Percentiles rank a stretch among this genome's conserved stretches.
phyloP scores from a whole-genome alignment of 1,284 basidiomycete species.

The Schizophyllum commune region DNA sequence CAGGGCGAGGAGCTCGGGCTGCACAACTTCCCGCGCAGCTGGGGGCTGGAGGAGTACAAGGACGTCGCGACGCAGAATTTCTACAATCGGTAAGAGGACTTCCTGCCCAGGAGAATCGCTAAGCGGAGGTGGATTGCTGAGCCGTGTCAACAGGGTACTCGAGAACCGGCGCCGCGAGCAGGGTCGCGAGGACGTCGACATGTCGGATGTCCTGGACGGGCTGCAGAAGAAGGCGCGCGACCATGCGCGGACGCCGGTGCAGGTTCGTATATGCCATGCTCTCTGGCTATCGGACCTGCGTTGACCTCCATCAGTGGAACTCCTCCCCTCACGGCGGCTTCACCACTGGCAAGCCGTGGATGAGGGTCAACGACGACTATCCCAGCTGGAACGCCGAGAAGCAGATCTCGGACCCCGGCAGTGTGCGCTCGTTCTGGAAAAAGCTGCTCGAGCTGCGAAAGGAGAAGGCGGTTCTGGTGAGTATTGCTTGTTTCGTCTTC shows the following conservation, averaged over 20 bases:
- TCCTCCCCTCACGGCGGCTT: conserved; percentile 53
- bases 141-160: no score
- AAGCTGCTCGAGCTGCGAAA: conserved; percentile 46
- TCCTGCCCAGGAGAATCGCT: conserved; percentile 22
- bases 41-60: conserved; percentile 69
- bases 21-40: conserved; percentile 57
- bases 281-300: background rate
- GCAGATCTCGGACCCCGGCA: conserved; percentile 39
- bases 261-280: conserved; percentile 26
- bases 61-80: conserved; percentile 55
- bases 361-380: conserved; percentile 70
- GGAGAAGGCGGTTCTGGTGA: conserved; percentile 43
- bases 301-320: conserved; percentile 44
- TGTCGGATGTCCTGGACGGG: conserved; percentile 47
- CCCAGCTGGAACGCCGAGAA: conserved; percentile 49
- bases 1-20: conserved; percentile 71
- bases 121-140: no score
- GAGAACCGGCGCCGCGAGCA: conserved; percentile 27
- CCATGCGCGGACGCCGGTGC: conserved; percentile 63
- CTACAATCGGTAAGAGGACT: conserved; percentile 28
- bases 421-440: conserved; percentile 57
- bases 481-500: conserved; percentile 12
- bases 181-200: conserved; percentile 38
- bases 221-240: conserved; percentile 63
- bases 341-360: conserved; percentile 62